Evolutionary conservation across 2,329 filamentous ascomycete species (phyloP).

Genomic region (Colletotrichum cuscutae): DNA sequence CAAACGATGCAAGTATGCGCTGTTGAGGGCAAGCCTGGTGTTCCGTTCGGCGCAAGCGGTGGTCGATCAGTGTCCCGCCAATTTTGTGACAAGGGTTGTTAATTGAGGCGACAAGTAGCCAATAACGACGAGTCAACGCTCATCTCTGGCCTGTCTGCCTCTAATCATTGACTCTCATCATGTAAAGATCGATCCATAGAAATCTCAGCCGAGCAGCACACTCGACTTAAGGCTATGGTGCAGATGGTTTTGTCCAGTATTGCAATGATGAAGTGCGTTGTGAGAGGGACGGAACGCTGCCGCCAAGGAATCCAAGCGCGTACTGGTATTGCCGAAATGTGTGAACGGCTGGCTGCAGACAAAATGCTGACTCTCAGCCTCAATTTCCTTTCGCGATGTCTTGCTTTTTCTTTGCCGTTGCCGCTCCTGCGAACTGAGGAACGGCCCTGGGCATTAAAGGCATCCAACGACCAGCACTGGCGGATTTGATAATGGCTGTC

Average conservation of each 20-base stretch:
- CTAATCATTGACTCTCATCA: not conserved
- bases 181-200: not conserved
- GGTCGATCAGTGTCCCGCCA: not conserved
- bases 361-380: slow-evolving; percentile 8
- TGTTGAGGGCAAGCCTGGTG: not conserved
- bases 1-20: not conserved
- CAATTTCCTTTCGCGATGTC: not conserved
- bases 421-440: slow-evolving; percentile 5
- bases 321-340: slow-evolving; percentile 24
- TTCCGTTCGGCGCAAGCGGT: not conserved
- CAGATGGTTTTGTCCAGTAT: not conserved
- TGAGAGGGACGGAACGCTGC: not conserved
- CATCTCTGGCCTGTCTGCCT: not conserved
- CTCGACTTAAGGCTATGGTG: not conserved
- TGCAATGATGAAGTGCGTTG: not conserved
- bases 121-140: not conserved
- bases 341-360: not conserved
- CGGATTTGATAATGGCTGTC: slow-evolving; percentile 11
- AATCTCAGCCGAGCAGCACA: not conserved
- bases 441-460: not conserved
- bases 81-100: not conserved
- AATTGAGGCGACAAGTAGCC: not conserved
- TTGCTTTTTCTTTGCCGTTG: slow-evolving; percentile 1
- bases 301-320: not conserved
- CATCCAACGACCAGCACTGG: not conserved